Base-by-base conservation (phyloP, 2,329 filamentous ascomycete genomes). In the Fusarium subtropicale region DNA sequence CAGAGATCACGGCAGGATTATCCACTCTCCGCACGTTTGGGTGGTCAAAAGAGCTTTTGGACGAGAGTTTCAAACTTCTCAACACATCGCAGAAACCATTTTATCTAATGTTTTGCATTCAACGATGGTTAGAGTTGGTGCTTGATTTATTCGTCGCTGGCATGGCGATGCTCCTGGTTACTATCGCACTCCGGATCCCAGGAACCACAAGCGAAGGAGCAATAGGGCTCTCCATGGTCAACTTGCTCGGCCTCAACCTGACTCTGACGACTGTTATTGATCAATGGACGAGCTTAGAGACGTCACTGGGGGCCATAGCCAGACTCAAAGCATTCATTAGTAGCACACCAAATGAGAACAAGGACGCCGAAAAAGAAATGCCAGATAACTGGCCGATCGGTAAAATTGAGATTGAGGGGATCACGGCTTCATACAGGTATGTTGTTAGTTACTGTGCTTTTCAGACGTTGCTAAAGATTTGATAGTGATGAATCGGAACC, bases 1-100 rank as follows among this genome's bases (percentile, higher is more conserved):
- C 79, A 5, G 86, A 87, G 64, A 82, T 82, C 1, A 71, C 86
- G 0, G 75, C 78, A 7, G 85, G 85, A 0, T 63, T 87, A 0
- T 68, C 78, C 1, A 86, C 82, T 1, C 81, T 88, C 41, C 82
- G 85, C 11, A 81, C 85, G 0, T 86, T 85, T 56, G 79, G 79
- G 2, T 86, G 84, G 84, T 76, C 81, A 16, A 63, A 69, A 10
- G 74, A 75, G 2, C 79, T 81, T 46, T 68, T 79, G 2, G 60
- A 78, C 7, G 78, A 80, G 28, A 80, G 78, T 18, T 75, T 76
- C 9, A 57, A 62, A 2, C 71, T 80, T 4, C 65, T 83, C 2
- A 80, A 86, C 59, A 73, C 72, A 13, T 85, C 83, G 0, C 85
- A 86, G 57, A 78, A 79, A 41, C 84, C 85, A 1, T 84, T 83